phyloP scores from a whole-genome alignment of 2,329 filamentous ascomycete genomes.

The Xylaria sp. region DNA sequence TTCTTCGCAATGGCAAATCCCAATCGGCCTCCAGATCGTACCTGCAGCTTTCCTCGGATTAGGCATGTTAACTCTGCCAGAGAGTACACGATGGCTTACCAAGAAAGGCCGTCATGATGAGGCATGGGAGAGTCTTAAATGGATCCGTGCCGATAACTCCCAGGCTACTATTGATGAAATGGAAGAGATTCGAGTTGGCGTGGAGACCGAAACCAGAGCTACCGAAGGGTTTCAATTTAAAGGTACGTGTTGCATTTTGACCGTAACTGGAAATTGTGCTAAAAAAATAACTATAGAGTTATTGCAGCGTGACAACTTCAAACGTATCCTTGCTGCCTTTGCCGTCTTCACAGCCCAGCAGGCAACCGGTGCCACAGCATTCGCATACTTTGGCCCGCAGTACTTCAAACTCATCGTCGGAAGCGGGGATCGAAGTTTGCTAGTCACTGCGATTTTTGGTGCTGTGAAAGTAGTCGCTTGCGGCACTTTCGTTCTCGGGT shows the following conservation, averaged over 20 bases:
- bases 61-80: constrained; percentile 59
- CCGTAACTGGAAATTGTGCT: not conserved
- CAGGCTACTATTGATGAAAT: constrained; percentile 56
- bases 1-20: constrained; percentile 64
- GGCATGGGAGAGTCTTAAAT: constrained; percentile 59
- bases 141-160: constrained; percentile 60
- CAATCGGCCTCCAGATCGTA: constrained; percentile 62
- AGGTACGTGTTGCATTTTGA: constrained; percentile 30
- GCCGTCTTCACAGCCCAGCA: constrained; percentile 63
- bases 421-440: constrained; percentile 54
- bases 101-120: constrained; percentile 56
- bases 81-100: constrained; percentile 62
- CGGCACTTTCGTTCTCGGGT: constrained; percentile 61
- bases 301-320: constrained; percentile 57
- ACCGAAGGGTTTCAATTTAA: constrained; percentile 55
- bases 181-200: constrained; percentile 59
- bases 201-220: constrained; percentile 57
- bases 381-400: constrained; percentile 65
- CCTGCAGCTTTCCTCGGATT: constrained; percentile 59
- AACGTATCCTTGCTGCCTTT: constrained; percentile 55
- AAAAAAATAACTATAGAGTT: constrained; percentile 51
- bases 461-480: constrained; percentile 63
- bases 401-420: constrained; percentile 64
- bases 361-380: constrained; percentile 63
- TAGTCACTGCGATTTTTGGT: constrained; percentile 64